A percentile compares a stretch with the other conserved stretches of the same genome.
Conservation (phyloP, 169 alveolate species). For the Plasmodium falciparum region DNA sequence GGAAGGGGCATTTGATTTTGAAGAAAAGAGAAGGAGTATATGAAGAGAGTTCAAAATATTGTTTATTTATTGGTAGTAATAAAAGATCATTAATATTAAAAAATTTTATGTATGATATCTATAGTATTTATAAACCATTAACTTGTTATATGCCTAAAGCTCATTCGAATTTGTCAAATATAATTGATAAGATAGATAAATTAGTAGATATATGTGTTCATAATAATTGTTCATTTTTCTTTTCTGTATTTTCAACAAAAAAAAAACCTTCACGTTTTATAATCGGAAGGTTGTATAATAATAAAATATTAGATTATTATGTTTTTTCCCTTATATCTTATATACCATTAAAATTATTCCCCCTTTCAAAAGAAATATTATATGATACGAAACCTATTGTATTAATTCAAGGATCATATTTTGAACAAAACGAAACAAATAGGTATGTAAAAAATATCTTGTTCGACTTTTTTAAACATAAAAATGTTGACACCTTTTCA, state of each 20-base stretch:
- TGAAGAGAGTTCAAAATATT: constrained; percentile 33
- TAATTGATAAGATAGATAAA: constrained; percentile 9
- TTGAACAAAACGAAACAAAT: constrained; percentile 27
- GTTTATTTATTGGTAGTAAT: constrained; percentile 46
- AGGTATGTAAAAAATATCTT: constrained; percentile 30
- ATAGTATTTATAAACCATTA: constrained; percentile 26
- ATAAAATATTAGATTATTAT: constrained; percentile 30
- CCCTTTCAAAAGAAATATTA: constrained; percentile 21
- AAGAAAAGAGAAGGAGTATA: constrained; percentile 57
- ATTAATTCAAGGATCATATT: constrained; percentile 41
- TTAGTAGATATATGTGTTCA: constrained; percentile 52
- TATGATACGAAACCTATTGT: constrained; percentile 49
- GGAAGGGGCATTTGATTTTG: constrained; percentile 43
- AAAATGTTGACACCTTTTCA: constrained; percentile 24
- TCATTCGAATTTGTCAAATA: constrained; percentile 22
- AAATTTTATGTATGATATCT: constrained; percentile 50
- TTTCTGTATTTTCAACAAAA: constrained; percentile 42
- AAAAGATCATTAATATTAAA: constrained; percentile 40
- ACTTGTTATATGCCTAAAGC: constrained; percentile 67
- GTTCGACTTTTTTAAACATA: constrained; percentile 50
- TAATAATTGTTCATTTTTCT: constrained; percentile 47
- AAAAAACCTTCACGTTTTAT: constrained; percentile 57
- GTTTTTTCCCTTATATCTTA: constrained; percentile 23
- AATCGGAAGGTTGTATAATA: constrained; percentile 39
- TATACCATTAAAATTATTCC: constrained; percentile 29